These are phyloP conservation scores for Cephalotrichum gorgonifer DNA, from an alignment of 2,329 filamentous ascomycete species.

Conservation along the genomic window DNA sequence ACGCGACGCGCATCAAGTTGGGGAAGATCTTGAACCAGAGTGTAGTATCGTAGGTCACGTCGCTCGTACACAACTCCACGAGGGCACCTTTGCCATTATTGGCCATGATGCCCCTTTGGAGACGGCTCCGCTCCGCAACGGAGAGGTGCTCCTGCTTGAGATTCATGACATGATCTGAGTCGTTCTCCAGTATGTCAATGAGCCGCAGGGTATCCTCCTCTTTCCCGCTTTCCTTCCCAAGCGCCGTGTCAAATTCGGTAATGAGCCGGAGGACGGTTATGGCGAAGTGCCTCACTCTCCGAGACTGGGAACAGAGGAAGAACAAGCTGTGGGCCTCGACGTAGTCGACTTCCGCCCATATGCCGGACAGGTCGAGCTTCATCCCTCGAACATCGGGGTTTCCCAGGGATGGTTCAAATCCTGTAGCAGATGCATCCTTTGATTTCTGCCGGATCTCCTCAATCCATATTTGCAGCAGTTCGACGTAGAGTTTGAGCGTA, in stretches of 20 bases:
- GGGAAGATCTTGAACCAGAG: slow-evolving; percentile 98
- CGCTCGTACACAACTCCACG: slow-evolving; percentile 90
- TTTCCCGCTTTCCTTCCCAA: slow-evolving; percentile 54
- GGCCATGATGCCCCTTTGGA: slow-evolving; percentile 82
- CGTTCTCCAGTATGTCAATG: slow-evolving; percentile 85
- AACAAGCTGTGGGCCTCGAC: slow-evolving; percentile 95
- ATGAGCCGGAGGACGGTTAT: slow-evolving; percentile 88
- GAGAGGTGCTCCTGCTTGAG: slow-evolving; percentile 87
- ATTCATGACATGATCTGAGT: slow-evolving; percentile 80
- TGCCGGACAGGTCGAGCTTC: slow-evolving; percentile 74
- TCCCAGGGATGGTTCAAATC: slow-evolving; percentile 44
- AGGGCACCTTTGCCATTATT: slow-evolving; percentile 76
- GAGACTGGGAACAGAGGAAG: slow-evolving; percentile 92
- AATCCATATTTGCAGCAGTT: slow-evolving; percentile 93
- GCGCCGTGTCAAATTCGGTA: slow-evolving; percentile 82
- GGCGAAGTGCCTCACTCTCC: slow-evolving; percentile 78
- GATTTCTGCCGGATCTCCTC: slow-evolving; percentile 88
- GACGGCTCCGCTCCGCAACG: slow-evolving; percentile 80
- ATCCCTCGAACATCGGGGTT: slow-evolving; percentile 58
- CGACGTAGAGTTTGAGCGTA: slow-evolving; percentile 84
- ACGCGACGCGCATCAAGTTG: slow-evolving; percentile 82
- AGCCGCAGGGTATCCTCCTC: slow-evolving; percentile 62
- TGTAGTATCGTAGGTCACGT: slow-evolving; percentile 86
- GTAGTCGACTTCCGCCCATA: slow-evolving; percentile 90
- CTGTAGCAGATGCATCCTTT: slow-evolving; percentile 58